Evolutionary conservation across 306 rosid species (phyloP), one percentile per base, ranked within the genome.

Genomic region (Macrotyloma uniflorum): DNA sequence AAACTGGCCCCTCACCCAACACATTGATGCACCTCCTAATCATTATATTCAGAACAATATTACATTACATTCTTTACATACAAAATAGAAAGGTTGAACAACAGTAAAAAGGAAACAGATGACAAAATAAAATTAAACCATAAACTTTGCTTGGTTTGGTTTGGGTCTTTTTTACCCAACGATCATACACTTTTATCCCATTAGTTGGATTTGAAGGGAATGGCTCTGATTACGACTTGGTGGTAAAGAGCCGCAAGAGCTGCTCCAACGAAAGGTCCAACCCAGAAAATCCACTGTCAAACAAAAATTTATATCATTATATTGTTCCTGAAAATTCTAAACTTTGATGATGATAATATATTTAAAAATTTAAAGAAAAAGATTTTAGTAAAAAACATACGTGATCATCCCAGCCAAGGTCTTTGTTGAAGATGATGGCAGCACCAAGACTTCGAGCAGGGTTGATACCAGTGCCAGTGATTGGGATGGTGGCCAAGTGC

Each of bases 201-300:
- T 59, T 18, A 80, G 50, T 38, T 79, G 38, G 80, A 75, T 63
- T 83, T 86, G 78, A 86, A 86, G 30, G 89, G 89, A 43, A 86
- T 86, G 72, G 85, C 89, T 62, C 89, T 79, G 81, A 86, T 86
- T 28, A 86, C 89, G 10, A 83, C 86, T 50, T 67, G 80, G 82
- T 86, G 89, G 68, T 86, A 86, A 15, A 86, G 55, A 4, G 89
- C 89, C 4, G 89, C 89, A 35, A 86, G 86, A 63, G 79, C 85
- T 32, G 89, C 87, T 49, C 88, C 88, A 32, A 85, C 26, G 75
- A 85, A 85, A 9, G 88, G 88, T 15, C 88, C 88, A 68, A 80
- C 85, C 89, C 87, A 86, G 85, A 86, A 86, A 72, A 86, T 83
- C 85, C 87, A 86, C 87, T 86, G 75, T 68, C 28, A 24, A 79